Percentiles rank a stretch among this genome's conserved stretches.
phyloP scores from a whole-genome alignment of 2,329 filamentous ascomycete genomes.

The Acarospora socialis region DNA sequence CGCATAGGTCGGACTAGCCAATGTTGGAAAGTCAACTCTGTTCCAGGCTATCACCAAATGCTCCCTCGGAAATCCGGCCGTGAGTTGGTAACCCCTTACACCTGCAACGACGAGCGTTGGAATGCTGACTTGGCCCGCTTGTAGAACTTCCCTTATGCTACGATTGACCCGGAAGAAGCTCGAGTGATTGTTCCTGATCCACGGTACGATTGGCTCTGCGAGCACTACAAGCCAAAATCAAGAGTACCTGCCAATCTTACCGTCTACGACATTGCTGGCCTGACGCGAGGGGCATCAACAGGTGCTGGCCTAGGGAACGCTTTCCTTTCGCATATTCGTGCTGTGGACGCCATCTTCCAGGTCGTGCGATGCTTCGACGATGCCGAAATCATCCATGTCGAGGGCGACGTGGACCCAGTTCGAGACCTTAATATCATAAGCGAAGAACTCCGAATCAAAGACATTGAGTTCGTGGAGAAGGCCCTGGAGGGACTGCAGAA shows the following conservation, averaged over 20 bases:
- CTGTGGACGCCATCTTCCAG: slow-evolving; percentile 95
- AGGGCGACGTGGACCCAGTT: slow-evolving; percentile 92
- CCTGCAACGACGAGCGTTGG: slow-evolving; percentile 14
- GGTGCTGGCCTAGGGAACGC: slow-evolving; percentile 95
- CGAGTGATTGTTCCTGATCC: slow-evolving; percentile 94
- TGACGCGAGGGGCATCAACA: slow-evolving; percentile 89
- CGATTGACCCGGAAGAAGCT: slow-evolving; percentile 96
- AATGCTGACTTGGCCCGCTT: slow-evolving; percentile 9
- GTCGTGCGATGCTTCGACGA: slow-evolving; percentile 96
- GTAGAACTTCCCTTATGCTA: slow-evolving; percentile 96
- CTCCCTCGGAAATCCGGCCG: slow-evolving; percentile 89
- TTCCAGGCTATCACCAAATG: slow-evolving; percentile 99
- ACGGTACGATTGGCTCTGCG: slow-evolving; percentile 86
- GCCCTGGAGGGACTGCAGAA: slow-evolving; percentile 82
- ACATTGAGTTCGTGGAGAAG: slow-evolving; percentile 97
- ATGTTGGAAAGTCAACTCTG: slow-evolving; percentile 97
- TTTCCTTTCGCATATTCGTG: slow-evolving; percentile 96
- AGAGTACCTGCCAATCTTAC: slow-evolving; percentile 93
- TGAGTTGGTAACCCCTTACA: slow-evolving; percentile 38
- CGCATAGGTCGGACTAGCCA: slow-evolving; percentile 96
- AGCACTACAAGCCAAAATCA: slow-evolving; percentile 97
- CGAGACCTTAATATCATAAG: slow-evolving; percentile 93
- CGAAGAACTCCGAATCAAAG: slow-evolving; percentile 92
- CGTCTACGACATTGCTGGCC: slow-evolving; percentile 94
- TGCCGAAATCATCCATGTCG: slow-evolving; percentile 98